Conservation (phyloP, 148 eudicot species). For the Camellia lanceoleosa region DNA sequence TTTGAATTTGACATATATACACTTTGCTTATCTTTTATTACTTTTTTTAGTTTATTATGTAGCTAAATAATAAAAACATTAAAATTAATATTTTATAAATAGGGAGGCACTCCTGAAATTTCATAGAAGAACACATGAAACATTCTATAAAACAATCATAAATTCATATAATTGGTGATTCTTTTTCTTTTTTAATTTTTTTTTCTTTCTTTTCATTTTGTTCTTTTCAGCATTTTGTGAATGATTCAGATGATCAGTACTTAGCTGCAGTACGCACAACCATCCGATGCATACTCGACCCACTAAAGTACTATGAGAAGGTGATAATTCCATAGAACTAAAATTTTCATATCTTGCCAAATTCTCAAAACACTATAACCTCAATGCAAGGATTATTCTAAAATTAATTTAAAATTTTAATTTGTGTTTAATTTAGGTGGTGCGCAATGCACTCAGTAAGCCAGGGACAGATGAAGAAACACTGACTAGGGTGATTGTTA, state of each 20-base stretch:
- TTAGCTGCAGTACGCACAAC: conserved; percentile 44
- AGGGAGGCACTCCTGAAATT: no score
- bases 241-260: conserved; percentile 36
- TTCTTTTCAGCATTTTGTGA: conserved; percentile 37
- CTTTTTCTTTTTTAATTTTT: not conserved
- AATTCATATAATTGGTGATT: not conserved
- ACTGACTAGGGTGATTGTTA: conserved; percentile 37
- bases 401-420: not conserved
- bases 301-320: conserved; percentile 67
- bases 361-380: not conserved
- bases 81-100: no score
- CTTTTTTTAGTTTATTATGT: no score
- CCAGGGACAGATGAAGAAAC: conserved; percentile 67
- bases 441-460: conserved; percentile 53
- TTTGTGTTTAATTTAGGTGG: conserved; percentile 29
- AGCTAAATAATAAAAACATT: no score
- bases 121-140: no score
- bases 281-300: conserved; percentile 61
- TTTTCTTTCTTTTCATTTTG: not conserved
- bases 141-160: no score
- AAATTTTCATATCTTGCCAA: not conserved
- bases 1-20: no score
- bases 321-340: conserved; percentile 16
- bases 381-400: not conserved
- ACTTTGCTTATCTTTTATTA: no score